Base-by-base conservation (phyloP, 164 flowering plant genomes). In the Buxus sempervirens region DNA sequence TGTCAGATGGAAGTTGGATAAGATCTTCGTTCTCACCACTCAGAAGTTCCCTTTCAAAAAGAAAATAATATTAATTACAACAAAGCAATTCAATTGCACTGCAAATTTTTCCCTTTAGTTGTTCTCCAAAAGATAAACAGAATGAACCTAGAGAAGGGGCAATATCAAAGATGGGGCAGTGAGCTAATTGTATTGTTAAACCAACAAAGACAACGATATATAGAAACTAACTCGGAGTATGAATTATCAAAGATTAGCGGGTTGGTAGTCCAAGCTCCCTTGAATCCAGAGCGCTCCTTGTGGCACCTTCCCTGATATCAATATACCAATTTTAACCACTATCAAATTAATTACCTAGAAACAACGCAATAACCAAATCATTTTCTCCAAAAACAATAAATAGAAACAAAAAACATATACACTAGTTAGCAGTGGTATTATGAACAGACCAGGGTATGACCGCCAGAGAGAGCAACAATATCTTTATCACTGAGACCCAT, bases 241-340 rank as follows among this genome's bases (percentile, higher is more conserved):
- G 83, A 76, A 75, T 85, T 85, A 24, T 85, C 89, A 58, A 85
- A 85, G 59, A 83, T 71, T 12, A 83, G 82, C 26, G 89, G 87
- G 63, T 85, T 80, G 54, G 24, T 0, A 20, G 89, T 85, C 89
- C 89, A 85, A 9, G 87, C 67, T n/a, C 89, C 89, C 70, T 85
- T 87, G 70, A 83, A 83, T n/a, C 87, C 89, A 67, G 89, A 85
- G 16, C 89, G 79, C 57, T 85, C 89, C 70, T 78, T 83, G 71
- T 85, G 89, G 78, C 89, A 85, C 63, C 87, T 80, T 74, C 89
- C 89, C 89, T 85, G 76, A 32, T 3, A 32, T 3, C 38, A 32
- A 32, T n/a, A 32, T 32, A 32, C 38, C 38, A n/a, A n/a, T n/a
- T n/a, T n/a, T n/a, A n/a, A n/a, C n/a, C 38, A 32, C 38, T 3